A percentile compares a stretch with the other conserved stretches of the same genome.
Evolutionary conservation across 1,139 yeast species (phyloP).

Genomic region (Suhomyces coccinellae): DNA sequence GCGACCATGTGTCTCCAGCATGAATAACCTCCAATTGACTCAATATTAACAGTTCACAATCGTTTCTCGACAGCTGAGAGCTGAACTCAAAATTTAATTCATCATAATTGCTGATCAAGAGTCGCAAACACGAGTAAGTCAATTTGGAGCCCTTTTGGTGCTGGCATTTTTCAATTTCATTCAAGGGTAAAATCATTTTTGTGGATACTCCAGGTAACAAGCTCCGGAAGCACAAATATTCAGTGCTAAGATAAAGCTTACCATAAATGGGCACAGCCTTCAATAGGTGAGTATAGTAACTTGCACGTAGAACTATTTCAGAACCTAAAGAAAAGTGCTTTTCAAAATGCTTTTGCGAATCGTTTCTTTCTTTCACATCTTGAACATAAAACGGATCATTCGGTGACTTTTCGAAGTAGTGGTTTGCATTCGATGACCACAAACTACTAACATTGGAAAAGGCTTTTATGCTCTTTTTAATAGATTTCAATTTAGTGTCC

Average conservation of each 20-base stretch:
- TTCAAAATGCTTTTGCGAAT: conserved; percentile 56
- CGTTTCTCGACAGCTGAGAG: conserved; percentile 65
- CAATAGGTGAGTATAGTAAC: conserved; percentile 71
- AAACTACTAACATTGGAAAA: conserved; percentile 47
- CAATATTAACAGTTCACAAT: conserved; percentile 59
- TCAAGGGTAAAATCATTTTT: conserved; percentile 79
- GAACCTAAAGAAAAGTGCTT: conserved; percentile 64
- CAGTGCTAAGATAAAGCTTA: conserved; percentile 68
- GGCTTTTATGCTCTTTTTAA: conserved; percentile 32
- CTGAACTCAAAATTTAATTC: conserved; percentile 78
- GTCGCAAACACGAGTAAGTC: conserved; percentile 62
- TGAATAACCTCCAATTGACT: conserved; percentile 46
- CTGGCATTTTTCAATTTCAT: conserved; percentile 66
- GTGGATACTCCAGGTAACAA: conserved; percentile 77
- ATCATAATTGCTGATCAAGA: conserved; percentile 72
- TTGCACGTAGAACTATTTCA: conserved; percentile 55
- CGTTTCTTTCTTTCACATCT: conserved; percentile 41
- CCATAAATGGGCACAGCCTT: conserved; percentile 81
- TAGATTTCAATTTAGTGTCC: conserved; percentile 19
- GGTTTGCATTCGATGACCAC: conserved; percentile 67
- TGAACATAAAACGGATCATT: conserved; percentile 51
- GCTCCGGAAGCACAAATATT: conserved; percentile 74
- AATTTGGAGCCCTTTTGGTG: conserved; percentile 56
- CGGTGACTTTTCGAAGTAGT: conserved; percentile 44
- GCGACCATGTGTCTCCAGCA: conserved; percentile 28